These are phyloP conservation scores for Lactarius sanguifluus DNA, from an alignment of 768 basidiomycete genomes.

Conservation along the genomic window DNA sequence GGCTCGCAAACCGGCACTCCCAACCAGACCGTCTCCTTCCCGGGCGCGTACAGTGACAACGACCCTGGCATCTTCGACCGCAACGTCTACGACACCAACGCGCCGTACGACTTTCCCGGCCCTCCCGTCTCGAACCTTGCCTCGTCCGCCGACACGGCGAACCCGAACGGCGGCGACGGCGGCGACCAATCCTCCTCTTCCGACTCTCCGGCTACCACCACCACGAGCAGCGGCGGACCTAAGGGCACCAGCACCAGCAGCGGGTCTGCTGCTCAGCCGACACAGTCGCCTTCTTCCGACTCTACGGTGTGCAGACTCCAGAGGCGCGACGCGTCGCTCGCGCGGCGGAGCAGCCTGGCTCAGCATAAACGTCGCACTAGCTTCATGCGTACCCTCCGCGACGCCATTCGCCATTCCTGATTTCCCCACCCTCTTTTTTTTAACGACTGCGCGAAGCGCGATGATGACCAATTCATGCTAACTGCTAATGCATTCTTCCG, in stretches of 20 bases:
- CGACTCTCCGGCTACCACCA: background rate
- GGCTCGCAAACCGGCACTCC: conserved; percentile 56
- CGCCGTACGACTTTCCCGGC: conserved; percentile 23
- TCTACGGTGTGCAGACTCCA: conserved; percentile 12
- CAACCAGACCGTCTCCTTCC: conserved; percentile 59
- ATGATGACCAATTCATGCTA: conserved; percentile 6
- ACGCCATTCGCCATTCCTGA: conserved; percentile 15
- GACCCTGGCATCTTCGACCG: conserved; percentile 71
- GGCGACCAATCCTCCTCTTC: background rate
- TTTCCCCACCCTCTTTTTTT: background rate
- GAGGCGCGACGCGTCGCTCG: conserved; percentile 8
- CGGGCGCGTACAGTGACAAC: conserved; percentile 68
- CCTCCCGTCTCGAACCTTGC: conserved; percentile 29
- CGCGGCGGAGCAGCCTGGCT: conserved; percentile 5
- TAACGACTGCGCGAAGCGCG: background rate
- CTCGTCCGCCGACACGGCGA: conserved; percentile 11
- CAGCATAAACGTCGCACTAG: conserved; percentile 14
- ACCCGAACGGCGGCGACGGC: background rate
- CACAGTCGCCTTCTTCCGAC: background rate
- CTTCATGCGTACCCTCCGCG: conserved; percentile 19
- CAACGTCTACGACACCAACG: conserved; percentile 32
- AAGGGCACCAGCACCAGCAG: background rate
- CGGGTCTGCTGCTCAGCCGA: conserved; percentile 6
- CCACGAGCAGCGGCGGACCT: background rate
- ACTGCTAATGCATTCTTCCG: background rate